Conservation (phyloP, 176 grass and related monocot genomes). For the Zea luxurians region DNA sequence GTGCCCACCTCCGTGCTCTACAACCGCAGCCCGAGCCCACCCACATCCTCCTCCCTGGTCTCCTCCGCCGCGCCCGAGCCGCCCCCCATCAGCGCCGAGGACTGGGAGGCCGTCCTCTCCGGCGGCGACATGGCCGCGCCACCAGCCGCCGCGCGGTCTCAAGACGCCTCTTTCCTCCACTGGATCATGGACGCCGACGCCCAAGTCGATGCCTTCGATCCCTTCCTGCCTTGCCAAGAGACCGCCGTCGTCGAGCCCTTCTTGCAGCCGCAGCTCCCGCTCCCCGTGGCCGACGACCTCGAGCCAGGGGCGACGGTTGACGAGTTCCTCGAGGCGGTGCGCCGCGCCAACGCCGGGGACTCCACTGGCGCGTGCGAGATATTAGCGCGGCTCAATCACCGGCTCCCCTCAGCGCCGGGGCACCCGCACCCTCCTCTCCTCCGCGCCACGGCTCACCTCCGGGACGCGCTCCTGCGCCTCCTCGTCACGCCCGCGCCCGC, state of each 20-base stretch:
- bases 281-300: neutral
- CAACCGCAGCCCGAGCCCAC: slow-evolving; percentile 52
- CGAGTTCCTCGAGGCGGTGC: slow-evolving; percentile 48
- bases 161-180: slow-evolving; percentile 39
- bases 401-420: slow-evolving; percentile 28
- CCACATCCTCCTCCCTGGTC: slow-evolving; percentile 31
- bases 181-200: slow-evolving; percentile 53
- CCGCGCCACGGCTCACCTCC: slow-evolving; percentile 46
- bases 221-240: slow-evolving; percentile 10
- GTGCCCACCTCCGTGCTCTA: slow-evolving; percentile 58
- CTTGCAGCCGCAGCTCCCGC: slow-evolving; percentile 18
- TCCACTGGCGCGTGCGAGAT: slow-evolving; percentile 47
- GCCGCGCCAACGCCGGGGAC: slow-evolving; percentile 43
- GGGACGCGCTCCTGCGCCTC: slow-evolving; percentile 50
- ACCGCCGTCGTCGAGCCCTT: neutral
- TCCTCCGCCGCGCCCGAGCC: slow-evolving; percentile 19
- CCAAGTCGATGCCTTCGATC: too few species aligned
- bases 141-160: slow-evolving; percentile 7
- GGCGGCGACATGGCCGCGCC: slow-evolving; percentile 28
- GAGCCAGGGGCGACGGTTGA: slow-evolving; percentile 34
- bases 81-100: slow-evolving; percentile 41
- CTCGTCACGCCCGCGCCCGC: neutral
- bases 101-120: slow-evolving; percentile 38
- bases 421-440: slow-evolving; percentile 39
- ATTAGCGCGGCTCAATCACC: slow-evolving; percentile 82